phyloP scores from a whole-genome alignment of 331 rosid genomes.

The Malus hybrid region DNA sequence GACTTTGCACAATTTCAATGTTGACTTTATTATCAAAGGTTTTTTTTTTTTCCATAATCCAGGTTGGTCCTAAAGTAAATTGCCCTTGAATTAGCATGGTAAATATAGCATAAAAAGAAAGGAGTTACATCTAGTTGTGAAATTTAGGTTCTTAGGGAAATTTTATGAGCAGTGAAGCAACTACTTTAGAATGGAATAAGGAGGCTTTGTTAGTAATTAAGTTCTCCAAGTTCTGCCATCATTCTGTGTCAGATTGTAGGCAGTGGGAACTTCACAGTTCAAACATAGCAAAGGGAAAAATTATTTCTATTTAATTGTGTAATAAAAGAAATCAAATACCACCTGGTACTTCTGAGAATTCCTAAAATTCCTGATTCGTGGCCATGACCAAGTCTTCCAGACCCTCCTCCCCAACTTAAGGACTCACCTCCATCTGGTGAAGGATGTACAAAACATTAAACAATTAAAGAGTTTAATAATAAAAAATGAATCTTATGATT shows the following conservation, averaged over 20 bases:
- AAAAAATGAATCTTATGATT: neutral
- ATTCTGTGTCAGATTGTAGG: neutral
- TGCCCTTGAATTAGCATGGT: no score
- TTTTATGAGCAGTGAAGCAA: neutral
- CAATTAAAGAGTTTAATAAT: neutral
- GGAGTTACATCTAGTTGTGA: neutral
- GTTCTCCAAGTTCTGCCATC: neutral
- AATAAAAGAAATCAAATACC: constrained; percentile 1
- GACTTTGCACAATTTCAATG: neutral
- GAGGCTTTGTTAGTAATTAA: neutral
- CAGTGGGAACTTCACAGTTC: neutral
- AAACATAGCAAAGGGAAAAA: neutral
- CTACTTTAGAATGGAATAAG: neutral
- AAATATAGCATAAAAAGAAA: neutral
- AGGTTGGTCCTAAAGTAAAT: no score
- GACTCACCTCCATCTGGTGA: constrained; percentile 69
- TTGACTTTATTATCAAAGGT: neutral
- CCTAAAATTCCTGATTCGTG: constrained; percentile 59
- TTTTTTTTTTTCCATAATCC: no score
- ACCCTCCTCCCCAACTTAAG: constrained; percentile 86
- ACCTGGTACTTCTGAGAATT: constrained; percentile 66
- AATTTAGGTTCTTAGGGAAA: neutral
- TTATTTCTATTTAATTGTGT: neutral
- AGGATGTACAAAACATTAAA: constrained; percentile 7
- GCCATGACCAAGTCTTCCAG: constrained; percentile 93